phyloP scores from a whole-genome alignment of 768 basidiomycete genomes.

The Nidularia sp. region DNA sequence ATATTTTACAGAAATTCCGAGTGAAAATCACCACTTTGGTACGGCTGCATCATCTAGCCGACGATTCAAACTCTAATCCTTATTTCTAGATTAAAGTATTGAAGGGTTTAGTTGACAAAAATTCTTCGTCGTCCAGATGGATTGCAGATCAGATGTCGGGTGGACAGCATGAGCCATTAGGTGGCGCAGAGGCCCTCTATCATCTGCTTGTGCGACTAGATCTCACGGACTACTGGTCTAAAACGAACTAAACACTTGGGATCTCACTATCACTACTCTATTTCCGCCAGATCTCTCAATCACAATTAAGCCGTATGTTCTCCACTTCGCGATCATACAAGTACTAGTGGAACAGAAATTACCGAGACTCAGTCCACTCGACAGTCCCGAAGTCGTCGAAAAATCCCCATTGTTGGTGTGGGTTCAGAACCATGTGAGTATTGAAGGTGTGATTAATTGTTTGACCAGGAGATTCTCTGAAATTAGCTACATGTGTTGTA shows the following conservation, averaged over 20 bases:
- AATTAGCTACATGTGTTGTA: too few relatives aligned
- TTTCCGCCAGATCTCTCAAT: too few relatives aligned
- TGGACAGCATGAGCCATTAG: conserved; percentile 32
- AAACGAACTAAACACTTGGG: conserved; percentile 4
- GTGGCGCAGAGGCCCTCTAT: conserved; percentile 50
- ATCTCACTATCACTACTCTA: too few relatives aligned
- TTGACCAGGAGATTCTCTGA: too few relatives aligned
- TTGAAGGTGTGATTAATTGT: too few relatives aligned
- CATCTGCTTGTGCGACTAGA: conserved; percentile 53
- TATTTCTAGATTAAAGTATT: conserved; percentile 47
- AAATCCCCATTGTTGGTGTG: too few relatives aligned
- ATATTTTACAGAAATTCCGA: conserved; percentile 50
- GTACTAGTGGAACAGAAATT: too few relatives aligned
- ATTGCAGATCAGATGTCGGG: conserved; percentile 16
- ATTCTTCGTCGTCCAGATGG: conserved; percentile 17
- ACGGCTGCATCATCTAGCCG: conserved; percentile 15
- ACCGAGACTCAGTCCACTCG: too few relatives aligned
- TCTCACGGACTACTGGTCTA: conserved; percentile 56
- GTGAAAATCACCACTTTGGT: conserved; percentile 57
- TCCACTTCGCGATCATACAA: too few relatives aligned
- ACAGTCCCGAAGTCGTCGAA: too few relatives aligned
- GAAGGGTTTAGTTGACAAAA: conserved; percentile 54
- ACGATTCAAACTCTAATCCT: conserved; percentile 4
- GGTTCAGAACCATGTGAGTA: too few relatives aligned
- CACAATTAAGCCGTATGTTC: too few relatives aligned